Evolutionary conservation across 208 protist genomes (phyloP).

Genomic region (Strigomonas culicis): DNA sequence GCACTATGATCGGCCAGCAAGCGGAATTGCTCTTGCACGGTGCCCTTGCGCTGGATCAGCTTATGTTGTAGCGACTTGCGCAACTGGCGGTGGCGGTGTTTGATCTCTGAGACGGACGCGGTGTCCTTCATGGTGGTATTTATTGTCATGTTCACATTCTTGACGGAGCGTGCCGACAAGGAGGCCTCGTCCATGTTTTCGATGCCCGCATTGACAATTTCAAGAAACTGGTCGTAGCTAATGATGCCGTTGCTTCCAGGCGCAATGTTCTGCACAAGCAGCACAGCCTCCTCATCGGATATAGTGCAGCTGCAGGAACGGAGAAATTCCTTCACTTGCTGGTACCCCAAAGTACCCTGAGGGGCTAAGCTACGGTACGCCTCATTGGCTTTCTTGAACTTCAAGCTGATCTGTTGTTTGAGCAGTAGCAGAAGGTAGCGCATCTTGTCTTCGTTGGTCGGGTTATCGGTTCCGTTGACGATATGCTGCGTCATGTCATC

Average conservation of each 20-base stretch:
- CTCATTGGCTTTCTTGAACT: constrained; percentile 67
- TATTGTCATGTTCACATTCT: constrained; percentile 60
- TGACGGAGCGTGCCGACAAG: constrained; percentile 51
- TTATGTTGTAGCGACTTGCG: constrained; percentile 68
- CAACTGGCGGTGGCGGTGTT: constrained; percentile 45
- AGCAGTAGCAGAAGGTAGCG: constrained; percentile 69
- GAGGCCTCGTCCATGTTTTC: constrained; percentile 70
- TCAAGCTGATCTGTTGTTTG: constrained; percentile 78
- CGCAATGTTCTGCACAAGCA: constrained; percentile 72
- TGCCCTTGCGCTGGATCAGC: constrained; percentile 74
- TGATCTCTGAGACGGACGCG: constrained; percentile 30
- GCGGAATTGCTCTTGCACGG: constrained; percentile 78
- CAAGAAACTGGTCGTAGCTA: constrained; percentile 72
- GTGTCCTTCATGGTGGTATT: constrained; percentile 38
- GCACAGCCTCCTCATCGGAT: constrained; percentile 75
- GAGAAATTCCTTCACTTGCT: constrained; percentile 80
- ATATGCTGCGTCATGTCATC: constrained; percentile 67
- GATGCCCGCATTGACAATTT: constrained; percentile 57
- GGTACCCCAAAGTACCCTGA: constrained; percentile 71
- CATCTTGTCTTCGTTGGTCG: constrained; percentile 50
- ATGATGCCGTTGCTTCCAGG: constrained; percentile 64
- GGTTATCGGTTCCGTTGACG: constrained; percentile 59
- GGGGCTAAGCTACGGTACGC: constrained; percentile 74
- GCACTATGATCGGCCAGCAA: constrained; percentile 64
- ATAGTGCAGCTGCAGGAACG: constrained; percentile 79